These are phyloP conservation scores for Dacryopinax spathularia DNA, from an alignment of 768 basidiomycete species.

Conservation along the genomic window DNA sequence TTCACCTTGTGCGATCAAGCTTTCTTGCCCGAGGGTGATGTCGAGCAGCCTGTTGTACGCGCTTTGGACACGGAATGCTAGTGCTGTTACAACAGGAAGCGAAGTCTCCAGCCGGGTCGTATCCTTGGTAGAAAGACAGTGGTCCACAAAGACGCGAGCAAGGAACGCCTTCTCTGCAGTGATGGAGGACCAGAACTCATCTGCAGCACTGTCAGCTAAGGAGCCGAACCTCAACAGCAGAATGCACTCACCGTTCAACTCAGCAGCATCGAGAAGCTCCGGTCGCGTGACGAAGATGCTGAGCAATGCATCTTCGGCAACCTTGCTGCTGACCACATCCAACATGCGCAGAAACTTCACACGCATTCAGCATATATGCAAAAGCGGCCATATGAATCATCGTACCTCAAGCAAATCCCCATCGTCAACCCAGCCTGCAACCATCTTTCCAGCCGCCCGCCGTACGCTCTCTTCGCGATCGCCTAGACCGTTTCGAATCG, in stretches of 20 bases:
- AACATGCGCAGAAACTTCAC: conserved; percentile 42
- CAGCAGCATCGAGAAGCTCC: conserved; percentile 52
- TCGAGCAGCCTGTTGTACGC: conserved; percentile 53
- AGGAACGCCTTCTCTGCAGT: conserved; percentile 69
- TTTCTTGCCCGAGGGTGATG: conserved; percentile 25
- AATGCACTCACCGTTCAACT: conserved; percentile 47
- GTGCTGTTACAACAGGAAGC: conserved; percentile 70
- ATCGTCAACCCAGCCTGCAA: conserved; percentile 55
- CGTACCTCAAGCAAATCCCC: conserved; percentile 31
- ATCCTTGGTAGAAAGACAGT: conserved; percentile 45
- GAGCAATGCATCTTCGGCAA: conserved; percentile 60
- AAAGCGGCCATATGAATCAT: conserved; percentile 21
- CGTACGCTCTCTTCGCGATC: conserved; percentile 69
- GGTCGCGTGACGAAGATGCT: conserved; percentile 53
- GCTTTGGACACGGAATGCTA: conserved; percentile 62
- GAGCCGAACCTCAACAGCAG: not conserved
- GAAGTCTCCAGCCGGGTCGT: conserved; percentile 47
- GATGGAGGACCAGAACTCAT: conserved; percentile 52
- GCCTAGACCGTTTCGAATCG: conserved; percentile 69
- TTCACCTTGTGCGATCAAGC: conserved; percentile 17
- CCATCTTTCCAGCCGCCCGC: conserved; percentile 52
- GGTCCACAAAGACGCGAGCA: conserved; percentile 66
- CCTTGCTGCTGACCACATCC: conserved; percentile 42
- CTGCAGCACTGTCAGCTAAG: conserved; percentile 27
- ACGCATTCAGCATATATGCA: conserved; percentile 13